Evolutionary conservation across 140 eudicot genomes (phyloP), one percentile per base, ranked within the genome.

Genomic region (Ambrosia hybrid): DNA sequence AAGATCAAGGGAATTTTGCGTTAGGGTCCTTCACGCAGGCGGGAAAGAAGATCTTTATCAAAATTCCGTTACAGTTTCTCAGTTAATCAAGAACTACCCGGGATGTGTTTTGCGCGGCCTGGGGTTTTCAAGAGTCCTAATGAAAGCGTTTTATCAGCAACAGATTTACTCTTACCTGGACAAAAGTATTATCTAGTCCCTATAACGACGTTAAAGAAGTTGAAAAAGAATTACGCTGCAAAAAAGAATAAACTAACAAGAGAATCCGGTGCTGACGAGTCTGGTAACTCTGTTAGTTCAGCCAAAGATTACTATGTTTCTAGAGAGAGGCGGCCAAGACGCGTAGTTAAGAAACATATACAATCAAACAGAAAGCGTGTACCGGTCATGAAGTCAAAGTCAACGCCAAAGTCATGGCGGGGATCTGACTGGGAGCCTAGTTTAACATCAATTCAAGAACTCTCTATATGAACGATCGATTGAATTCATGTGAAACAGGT

Each of bases 351-450:
- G 72, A 79, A 79, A 78, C 57, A 67, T 15, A 65, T 59, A 55
- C 83, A 69, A 69, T 63, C 64, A 57, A 85, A 79, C 80, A 76
- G 75, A 37, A 67, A 66, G n/a, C 81, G 70, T 13, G 73, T 78
- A 9, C 84, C 86, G 0, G 79, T 76, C 53, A 75, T 68, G 67
- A 85, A 80, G 82, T 81, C 51, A 45, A 84, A 71, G 56, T 26
- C 67, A 51, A 67, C 81, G 70, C 83, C 34, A 30, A 84, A 71
- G 56, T 26, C 67, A 51, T 67, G 81, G 70, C 83, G 74, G 72
- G 85, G 63, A 41, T 71, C 71, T 12, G 87, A 78, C 34, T 90
- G 96, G 96, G 91, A 87, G 78, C 96, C 96, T 4, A 85, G 88
- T 72, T 80, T 90, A 57, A 70, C 82, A 3, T 90, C 96, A n/a